Evolutionary conservation across 345 rosid species (phyloP).

Genomic region (Gossypium australe): DNA sequence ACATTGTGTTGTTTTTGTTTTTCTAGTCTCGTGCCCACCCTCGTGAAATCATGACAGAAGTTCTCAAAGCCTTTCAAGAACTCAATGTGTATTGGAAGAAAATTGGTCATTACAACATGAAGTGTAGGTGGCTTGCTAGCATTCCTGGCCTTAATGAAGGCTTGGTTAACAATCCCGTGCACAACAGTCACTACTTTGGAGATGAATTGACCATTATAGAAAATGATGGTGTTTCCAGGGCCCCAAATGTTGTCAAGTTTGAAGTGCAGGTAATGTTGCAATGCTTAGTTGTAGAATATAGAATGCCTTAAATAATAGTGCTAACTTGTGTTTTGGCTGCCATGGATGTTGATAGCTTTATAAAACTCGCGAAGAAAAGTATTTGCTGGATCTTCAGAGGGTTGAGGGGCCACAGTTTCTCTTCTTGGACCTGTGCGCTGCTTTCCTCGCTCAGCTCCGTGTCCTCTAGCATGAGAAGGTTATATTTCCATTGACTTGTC

Average conservation of each 20-base stretch:
- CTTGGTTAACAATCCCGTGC: slow-evolving; percentile 55
- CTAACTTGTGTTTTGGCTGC: background rate
- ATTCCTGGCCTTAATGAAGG: slow-evolving; percentile 52
- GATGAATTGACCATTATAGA: slow-evolving; percentile 59
- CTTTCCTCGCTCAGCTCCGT: slow-evolving; percentile 79
- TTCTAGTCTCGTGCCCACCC: slow-evolving; percentile 84
- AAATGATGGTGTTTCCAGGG: slow-evolving; percentile 39
- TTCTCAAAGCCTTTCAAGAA: slow-evolving; percentile 77
- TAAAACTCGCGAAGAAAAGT: slow-evolving; percentile 82
- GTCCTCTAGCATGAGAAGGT: slow-evolving; percentile 39
- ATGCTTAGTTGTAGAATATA: background rate
- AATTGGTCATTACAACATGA: slow-evolving; percentile 93
- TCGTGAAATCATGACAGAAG: slow-evolving; percentile 86
- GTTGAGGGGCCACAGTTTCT: slow-evolving; percentile 83
- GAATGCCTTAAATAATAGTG: background rate
- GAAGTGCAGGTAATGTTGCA: slow-evolving; percentile 70
- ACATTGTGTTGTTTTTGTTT: slow-evolving; percentile 10
- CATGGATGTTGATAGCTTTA: slow-evolving; percentile 52
- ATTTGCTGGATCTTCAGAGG: slow-evolving; percentile 82
- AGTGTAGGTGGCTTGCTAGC: slow-evolving; percentile 84
- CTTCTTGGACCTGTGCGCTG: slow-evolving; percentile 89
- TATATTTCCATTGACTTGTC: slow-evolving; percentile 14
- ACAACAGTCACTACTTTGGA: slow-evolving; percentile 53
- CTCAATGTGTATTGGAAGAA: slow-evolving; percentile 92
- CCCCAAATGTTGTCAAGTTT: slow-evolving; percentile 78